Evolutionary conservation across 208 protist species (phyloP).

Genomic region (Trypanosoma brucei): DNA sequence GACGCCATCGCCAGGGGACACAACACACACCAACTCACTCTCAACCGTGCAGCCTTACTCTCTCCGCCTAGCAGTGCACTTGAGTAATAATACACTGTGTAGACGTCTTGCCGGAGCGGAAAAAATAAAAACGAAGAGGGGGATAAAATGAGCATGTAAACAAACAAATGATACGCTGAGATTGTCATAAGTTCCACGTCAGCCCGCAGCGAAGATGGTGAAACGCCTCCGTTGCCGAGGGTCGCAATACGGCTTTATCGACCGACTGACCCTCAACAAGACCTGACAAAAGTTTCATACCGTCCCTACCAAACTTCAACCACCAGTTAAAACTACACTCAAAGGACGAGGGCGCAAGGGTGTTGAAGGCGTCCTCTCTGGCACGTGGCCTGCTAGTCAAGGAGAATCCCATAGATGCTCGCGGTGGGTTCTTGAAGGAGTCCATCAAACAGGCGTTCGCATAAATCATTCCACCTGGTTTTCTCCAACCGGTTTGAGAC

Average conservation of each 20-base stretch:
- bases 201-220: constrained; percentile 57
- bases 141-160: neutral
- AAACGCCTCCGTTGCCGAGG: constrained; percentile 58
- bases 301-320: constrained; percentile 19
- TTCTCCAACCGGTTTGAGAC: constrained; percentile 13
- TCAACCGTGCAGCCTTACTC: no score
- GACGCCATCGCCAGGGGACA: no score
- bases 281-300: constrained; percentile 24
- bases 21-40: no score
- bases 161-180: neutral
- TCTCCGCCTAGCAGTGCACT: no score
- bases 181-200: constrained; percentile 47
- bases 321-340: constrained; percentile 69
- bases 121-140: neutral
- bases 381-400: constrained; percentile 34
- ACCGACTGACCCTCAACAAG: constrained; percentile 1
- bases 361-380: constrained; percentile 45
- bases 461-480: constrained; percentile 29
- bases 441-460: constrained; percentile 58
- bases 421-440: constrained; percentile 29
- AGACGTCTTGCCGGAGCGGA: neutral
- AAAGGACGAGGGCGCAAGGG: constrained; percentile 34
- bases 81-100: no score
- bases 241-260: constrained; percentile 29
- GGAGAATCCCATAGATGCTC: constrained; percentile 60